Evolutionary conservation across 176 grass and related monocot species (phyloP), one percentile per base, ranked within the genome.

Genomic region (Tillandsia fasciculata): DNA sequence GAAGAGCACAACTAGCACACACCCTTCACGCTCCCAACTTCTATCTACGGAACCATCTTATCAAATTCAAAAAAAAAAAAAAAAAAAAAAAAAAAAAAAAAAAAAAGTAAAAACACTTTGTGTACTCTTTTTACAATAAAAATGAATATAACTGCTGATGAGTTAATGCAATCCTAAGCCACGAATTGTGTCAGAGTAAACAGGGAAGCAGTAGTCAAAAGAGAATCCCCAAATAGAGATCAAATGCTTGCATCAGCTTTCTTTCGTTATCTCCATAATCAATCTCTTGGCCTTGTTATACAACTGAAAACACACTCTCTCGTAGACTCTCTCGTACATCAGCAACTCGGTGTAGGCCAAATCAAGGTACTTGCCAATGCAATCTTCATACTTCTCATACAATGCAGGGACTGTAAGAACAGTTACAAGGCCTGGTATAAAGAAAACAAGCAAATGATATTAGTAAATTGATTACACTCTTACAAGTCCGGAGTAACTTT

Each of bases 311-410:
- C 81, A 89, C 20, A 80, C 33, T 69, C 70, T 83, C 72, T 80
- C 77, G 54, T 88, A 96, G 8, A 86, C 58, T 63, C 78, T 52
- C 85, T 88, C 79, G 42, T 96, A 91, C 83, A 87, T 87, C 48
- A 81, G 81, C 51, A 96, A 72, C 70, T 91, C 90, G 23, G 48
- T 22, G n/a, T 77, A 81, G 9, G 84, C 87, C 1, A 81, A 58
- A 48, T 74, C 79, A 15, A 63, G 18, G 51, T 81, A 74, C 26
- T 63, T 78, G 64, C 85, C 58, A 42, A 96, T 2, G 27, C 70
- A 80, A 28, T 83, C 72, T 72, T 78, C 51, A 64, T 91, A 92
- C 52, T 76, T 92, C 71, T 81, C 50, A 72, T 92, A 96, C 49
- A 92, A 48, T 28, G 81, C 84, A 11, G 93, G 93, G 52, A 96